These are phyloP conservation scores for Zymoseptoria brevis DNA, from an alignment of 2,329 filamentous ascomycete species.

Conservation along the genomic window DNA sequence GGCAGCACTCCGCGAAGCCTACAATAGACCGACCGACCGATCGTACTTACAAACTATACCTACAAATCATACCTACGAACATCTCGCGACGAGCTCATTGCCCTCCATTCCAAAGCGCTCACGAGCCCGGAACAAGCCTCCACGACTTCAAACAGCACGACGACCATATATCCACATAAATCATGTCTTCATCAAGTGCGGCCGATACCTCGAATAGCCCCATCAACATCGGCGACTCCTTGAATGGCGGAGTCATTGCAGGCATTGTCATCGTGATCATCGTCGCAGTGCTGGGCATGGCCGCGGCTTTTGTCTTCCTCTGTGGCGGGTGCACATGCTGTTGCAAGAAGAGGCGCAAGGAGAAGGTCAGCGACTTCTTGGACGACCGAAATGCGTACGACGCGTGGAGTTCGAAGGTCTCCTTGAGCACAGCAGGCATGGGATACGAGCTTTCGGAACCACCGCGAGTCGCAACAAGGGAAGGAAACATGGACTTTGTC, in stretches of 20 bases:
- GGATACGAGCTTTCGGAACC: background rate
- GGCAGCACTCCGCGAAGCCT: background rate
- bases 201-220: background rate
- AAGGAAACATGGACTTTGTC: conserved; percentile 2
- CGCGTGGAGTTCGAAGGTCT: background rate
- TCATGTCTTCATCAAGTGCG: background rate
- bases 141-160: background rate
- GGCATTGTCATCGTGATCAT: background rate
- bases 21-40: background rate
- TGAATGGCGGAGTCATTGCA: background rate
- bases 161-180: background rate
- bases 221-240: background rate
- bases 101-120: no score
- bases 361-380: background rate
- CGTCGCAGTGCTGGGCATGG: background rate
- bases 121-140: background rate
- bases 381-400: background rate
- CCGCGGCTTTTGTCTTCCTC: background rate
- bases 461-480: background rate
- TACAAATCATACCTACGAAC: background rate
- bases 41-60: background rate
- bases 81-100: background rate
- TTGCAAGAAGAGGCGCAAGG: background rate
- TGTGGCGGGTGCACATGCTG: background rate
- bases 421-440: background rate